phyloP scores from a whole-genome alignment of 108 stramenopile species.

The Skeletonema potamos region DNA sequence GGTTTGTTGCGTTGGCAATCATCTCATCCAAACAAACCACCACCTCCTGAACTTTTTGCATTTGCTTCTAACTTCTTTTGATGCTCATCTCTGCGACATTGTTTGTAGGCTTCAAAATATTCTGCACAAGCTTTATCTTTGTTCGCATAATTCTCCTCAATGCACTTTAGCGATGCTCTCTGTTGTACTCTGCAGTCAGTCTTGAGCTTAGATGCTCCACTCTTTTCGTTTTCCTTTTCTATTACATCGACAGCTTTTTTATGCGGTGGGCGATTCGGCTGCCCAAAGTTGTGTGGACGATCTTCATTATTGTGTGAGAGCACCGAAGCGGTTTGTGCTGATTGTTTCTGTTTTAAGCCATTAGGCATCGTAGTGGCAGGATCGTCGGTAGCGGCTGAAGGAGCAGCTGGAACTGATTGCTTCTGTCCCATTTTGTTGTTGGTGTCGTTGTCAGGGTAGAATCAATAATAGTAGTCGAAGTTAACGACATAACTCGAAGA shows the following conservation, averaged over 20 bases:
- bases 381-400: not conserved
- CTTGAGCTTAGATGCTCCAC: constrained; percentile 50
- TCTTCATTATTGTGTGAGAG: constrained; percentile 13
- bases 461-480: too few relatives aligned
- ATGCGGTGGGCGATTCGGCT: constrained; percentile 21
- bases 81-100: constrained; percentile 74
- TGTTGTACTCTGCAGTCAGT: constrained; percentile 78
- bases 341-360: not conserved
- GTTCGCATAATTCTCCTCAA: constrained; percentile 76
- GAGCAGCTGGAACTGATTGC: constrained; percentile 7
- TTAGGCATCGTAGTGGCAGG: not conserved
- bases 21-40: not conserved
- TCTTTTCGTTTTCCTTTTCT: not conserved
- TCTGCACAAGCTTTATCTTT: constrained; percentile 57
- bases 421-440: constrained; percentile 19
- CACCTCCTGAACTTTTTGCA: constrained; percentile 23
- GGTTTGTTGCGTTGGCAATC: not conserved
- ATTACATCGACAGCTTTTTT: not conserved
- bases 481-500: too few relatives aligned
- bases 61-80: constrained; percentile 61
- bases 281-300: constrained; percentile 44
- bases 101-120: constrained; percentile 77
- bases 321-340: not conserved
- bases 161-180: constrained; percentile 63
- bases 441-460: not conserved